Evolutionary conservation across 208 protist genomes (phyloP).

Genomic region (Trypanosoma mega): DNA sequence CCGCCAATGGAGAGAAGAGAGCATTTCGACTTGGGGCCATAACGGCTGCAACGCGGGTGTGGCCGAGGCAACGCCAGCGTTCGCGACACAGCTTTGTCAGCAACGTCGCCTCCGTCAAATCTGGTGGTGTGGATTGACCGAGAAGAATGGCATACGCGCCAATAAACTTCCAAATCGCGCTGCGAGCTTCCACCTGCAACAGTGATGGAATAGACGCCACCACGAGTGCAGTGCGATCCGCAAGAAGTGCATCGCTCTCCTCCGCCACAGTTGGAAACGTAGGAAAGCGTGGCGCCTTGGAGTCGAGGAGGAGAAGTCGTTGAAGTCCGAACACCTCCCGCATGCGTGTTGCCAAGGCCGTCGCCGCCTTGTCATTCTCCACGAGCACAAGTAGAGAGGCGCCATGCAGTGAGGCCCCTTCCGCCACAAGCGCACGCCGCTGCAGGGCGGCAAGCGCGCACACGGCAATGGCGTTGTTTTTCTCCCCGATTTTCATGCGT

Average conservation of each 20-base stretch:
- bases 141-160: constrained; percentile 38
- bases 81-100: constrained; percentile 31
- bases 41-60: constrained; percentile 36
- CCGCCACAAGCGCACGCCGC: constrained; percentile 14
- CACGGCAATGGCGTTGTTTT: constrained; percentile 27
- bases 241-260: constrained; percentile 10
- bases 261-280: constrained; percentile 25
- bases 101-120: constrained; percentile 13
- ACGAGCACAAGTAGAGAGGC: constrained; percentile 42
- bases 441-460: constrained; percentile 32
- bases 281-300: constrained; percentile 18
- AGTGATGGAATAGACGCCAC: constrained; percentile 49
- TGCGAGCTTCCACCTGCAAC: constrained; percentile 46
- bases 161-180: constrained; percentile 74
- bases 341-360: constrained; percentile 24
- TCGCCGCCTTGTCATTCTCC: constrained; percentile 30
- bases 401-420: neutral
- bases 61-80: constrained; percentile 61
- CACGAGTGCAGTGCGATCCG: constrained; percentile 28
- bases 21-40: constrained; percentile 23
- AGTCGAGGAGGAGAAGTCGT: constrained; percentile 28
- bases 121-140: neutral
- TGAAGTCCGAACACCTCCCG: constrained; percentile 30
- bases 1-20: constrained; percentile 15
- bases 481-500: constrained; percentile 24